Evolutionary conservation across 192 early-diverging fungal species (phyloP).

Genomic region (Backusella mclennaniae): DNA sequence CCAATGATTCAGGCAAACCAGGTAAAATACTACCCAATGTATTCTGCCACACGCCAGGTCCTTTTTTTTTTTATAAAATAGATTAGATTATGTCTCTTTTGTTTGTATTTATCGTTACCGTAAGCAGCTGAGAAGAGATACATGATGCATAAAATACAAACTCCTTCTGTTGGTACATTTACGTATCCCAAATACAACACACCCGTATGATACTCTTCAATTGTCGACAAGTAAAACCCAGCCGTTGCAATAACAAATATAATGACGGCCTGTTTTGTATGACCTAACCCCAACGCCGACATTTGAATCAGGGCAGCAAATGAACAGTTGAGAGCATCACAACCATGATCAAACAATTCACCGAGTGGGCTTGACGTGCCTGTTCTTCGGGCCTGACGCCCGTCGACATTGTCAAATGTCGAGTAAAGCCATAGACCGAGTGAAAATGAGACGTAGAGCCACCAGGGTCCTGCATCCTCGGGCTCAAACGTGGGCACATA

Average conservation of each 20-base stretch:
- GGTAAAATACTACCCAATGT: conserved; percentile 2
- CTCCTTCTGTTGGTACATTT: conserved; percentile 86
- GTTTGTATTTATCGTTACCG: conserved; percentile 38
- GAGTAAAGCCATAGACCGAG: conserved; percentile 85
- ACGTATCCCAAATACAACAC: conserved; percentile 78
- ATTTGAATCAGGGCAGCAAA: conserved; percentile 30
- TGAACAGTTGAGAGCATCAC: conserved; percentile 26
- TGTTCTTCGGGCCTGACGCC: conserved; percentile 90
- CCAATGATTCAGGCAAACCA: conserved; percentile 10
- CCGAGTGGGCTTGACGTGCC: conserved; percentile 85
- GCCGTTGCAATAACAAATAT: conserved; percentile 29
- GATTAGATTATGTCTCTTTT: not conserved
- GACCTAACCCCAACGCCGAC: conserved; percentile 14
- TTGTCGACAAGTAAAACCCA: conserved; percentile 83
- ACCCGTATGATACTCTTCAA: conserved; percentile 92
- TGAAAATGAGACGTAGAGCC: conserved; percentile 78
- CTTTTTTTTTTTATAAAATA: not conserved
- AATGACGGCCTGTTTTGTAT: conserved; percentile 13
- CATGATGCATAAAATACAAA: conserved; percentile 61
- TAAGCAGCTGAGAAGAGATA: conserved; percentile 61
- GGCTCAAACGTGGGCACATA: conserved; percentile 68
- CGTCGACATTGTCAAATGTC: conserved; percentile 89
- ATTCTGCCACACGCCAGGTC: conserved; percentile 20
- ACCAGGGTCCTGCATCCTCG: conserved; percentile 58
- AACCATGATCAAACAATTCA: conserved; percentile 95